phyloP scores from a whole-genome alignment of 2,329 filamentous ascomycete genomes.

The Bipolaris bicolor region DNA sequence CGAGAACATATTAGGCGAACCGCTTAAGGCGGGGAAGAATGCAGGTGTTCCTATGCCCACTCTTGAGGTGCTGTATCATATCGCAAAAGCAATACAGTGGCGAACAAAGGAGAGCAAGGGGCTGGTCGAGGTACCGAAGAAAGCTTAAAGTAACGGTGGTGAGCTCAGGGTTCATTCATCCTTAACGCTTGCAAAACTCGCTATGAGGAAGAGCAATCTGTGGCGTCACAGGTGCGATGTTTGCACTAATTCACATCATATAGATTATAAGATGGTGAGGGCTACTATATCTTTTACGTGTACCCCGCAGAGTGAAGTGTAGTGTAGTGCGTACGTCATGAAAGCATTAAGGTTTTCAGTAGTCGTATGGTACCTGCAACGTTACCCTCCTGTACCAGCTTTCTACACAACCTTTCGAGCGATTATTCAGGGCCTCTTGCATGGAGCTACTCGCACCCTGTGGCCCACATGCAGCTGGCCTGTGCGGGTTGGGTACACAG shows the following conservation, averaged over 20 bases:
- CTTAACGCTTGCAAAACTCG: background rate
- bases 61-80: constrained; percentile 56
- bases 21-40: constrained; percentile 58
- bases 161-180: background rate
- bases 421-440: background rate
- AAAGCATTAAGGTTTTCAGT: background rate
- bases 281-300: background rate
- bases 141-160: background rate
- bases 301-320: background rate
- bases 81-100: constrained; percentile 58
- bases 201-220: background rate
- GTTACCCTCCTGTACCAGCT: too few species aligned
- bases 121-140: constrained; percentile 38
- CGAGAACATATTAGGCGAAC: constrained; percentile 64
- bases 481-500: background rate
- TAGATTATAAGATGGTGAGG: background rate
- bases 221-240: background rate
- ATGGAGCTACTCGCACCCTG: background rate
- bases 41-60: constrained; percentile 59
- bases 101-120: constrained; percentile 55
- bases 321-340: background rate
- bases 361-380: too few species aligned
- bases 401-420: background rate
- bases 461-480: background rate
- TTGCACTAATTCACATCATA: background rate